These are phyloP conservation scores for Aspergillus chevalieri DNA, from an alignment of 2,329 filamentous ascomycete genomes.

Conservation along the genomic window DNA sequence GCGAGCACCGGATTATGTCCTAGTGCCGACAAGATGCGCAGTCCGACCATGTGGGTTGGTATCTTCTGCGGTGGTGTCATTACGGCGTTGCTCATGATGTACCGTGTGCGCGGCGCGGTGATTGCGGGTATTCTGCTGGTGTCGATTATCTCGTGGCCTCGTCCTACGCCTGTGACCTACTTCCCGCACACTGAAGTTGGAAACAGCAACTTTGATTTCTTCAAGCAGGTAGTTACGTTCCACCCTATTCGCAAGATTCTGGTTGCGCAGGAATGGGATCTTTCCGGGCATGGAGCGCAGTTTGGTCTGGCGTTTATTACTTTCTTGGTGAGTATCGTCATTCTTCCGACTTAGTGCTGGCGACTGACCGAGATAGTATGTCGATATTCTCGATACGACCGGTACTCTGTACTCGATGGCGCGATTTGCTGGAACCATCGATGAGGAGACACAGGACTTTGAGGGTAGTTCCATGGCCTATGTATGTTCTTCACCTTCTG, in stretches of 20 bases:
- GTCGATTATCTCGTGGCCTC: slow-evolving; percentile 83
- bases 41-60: slow-evolving; percentile 77
- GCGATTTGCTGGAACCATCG: slow-evolving; percentile 71
- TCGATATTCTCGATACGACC: slow-evolving; percentile 82
- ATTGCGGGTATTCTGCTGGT: slow-evolving; percentile 78
- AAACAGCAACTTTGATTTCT: slow-evolving; percentile 71
- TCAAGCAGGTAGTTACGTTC: slow-evolving; percentile 81
- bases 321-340: slow-evolving; percentile 52
- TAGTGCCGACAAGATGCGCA: slow-evolving; percentile 67
- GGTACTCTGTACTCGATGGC: slow-evolving; percentile 89
- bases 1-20: slow-evolving; percentile 52
- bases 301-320: slow-evolving; percentile 81
- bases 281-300: slow-evolving; percentile 62
- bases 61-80: slow-evolving; percentile 81
- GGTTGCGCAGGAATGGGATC: slow-evolving; percentile 66
- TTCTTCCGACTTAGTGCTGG: neutral
- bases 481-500: slow-evolving; percentile 27
- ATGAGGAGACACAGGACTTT: slow-evolving; percentile 78
- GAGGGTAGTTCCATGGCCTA: slow-evolving; percentile 80
- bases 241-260: slow-evolving; percentile 67
- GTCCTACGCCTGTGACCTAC: slow-evolving; percentile 67
- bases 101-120: slow-evolving; percentile 79
- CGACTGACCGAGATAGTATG: slow-evolving; percentile 47
- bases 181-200: slow-evolving; percentile 69
- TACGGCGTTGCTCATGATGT: slow-evolving; percentile 75